Base-by-base conservation (phyloP, 176 grass and related monocot species). In the Ensete ventricosum region DNA sequence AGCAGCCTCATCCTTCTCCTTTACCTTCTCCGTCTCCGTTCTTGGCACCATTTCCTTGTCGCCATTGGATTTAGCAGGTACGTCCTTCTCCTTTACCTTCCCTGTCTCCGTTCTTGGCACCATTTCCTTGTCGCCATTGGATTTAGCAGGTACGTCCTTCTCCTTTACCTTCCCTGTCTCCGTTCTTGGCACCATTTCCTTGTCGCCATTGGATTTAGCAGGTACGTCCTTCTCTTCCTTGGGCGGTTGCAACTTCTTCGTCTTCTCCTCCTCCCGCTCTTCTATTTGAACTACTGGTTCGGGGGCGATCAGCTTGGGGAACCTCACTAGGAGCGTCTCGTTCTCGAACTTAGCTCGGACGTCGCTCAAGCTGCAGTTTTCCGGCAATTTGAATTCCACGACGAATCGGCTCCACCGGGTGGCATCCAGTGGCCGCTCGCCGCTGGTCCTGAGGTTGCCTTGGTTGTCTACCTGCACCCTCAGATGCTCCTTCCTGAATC, bases 341-440 rank as follows among this genome's bases (percentile, higher is more conserved):
- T 78, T 82, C 59, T 99, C 86, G 69, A 99, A 94, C 81, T 87
- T 91, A 80, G 90, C 95, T 27, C 84, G 84, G 82, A 91, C 83
- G 49, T 55, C 84, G 22, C 81, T 77, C 10, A 63, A 10, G 75
- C 75, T 79, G 84, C 78, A 89, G 80, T 84, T 80, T 12, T 26
- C 62, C 1, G 86, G 78, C 74, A 91, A 76, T 53, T 29, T n/a
- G 25, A 84, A 76, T 50, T 89, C 85, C 76, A 87, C 91, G 62
- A 64, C 59, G 82, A 98, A 91, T 7, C 82, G 90, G 77, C 64
- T 83, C 85, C 90, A 90, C 70, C 12, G 49, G 53, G 43, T 64
- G 80, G 53, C 82, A 7, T 64, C 58, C 17, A 91, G 0, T 2
- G 20, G 72, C 29, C 83, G 81, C 67, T 85, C 80, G 27, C 84